Evolutionary conservation across 1,284 basidiomycete species (phyloP).

Genomic region (Malassezia sp.): DNA sequence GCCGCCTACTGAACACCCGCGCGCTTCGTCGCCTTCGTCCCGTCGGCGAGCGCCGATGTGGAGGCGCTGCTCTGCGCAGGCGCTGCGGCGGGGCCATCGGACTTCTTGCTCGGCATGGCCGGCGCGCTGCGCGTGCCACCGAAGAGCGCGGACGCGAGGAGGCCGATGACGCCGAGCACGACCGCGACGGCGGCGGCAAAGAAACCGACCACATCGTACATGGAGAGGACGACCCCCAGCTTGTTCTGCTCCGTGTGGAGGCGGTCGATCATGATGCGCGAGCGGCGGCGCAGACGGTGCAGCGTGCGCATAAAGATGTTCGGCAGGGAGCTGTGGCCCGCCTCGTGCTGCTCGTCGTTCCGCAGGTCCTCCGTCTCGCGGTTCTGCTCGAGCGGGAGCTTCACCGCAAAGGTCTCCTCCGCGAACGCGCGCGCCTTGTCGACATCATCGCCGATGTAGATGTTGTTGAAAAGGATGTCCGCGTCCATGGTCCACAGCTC

Average conservation of each 20-base stretch:
- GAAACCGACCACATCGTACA: constrained; percentile 33
- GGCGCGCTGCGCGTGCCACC: constrained; percentile 14
- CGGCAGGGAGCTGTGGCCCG: constrained; percentile 18
- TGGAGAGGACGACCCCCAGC: constrained; percentile 32
- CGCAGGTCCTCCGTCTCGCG: constrained; percentile 22
- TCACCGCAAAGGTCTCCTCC: constrained; percentile 34
- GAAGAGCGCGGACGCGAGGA: constrained; percentile 27
- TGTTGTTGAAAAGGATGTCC: constrained; percentile 45
- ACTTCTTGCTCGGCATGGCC: constrained; percentile 10
- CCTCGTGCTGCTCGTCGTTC: constrained; percentile 10
- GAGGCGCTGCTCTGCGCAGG: no score
- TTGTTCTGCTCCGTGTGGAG: constrained; percentile 19
- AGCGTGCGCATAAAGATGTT: constrained; percentile 13
- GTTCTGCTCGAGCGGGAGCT: constrained; percentile 40
- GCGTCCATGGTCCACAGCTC: constrained; percentile 46
- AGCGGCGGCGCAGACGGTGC: constrained; percentile 21
- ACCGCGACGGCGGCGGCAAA: constrained; percentile 30
- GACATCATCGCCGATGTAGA: constrained; percentile 40
- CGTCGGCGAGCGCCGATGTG: no score
- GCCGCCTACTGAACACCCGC: background rate
- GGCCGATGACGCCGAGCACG: constrained; percentile 28
- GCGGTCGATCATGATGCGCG: constrained; percentile 22
- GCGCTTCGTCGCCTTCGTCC: constrained; percentile 11
- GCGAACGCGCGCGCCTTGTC: constrained; percentile 35
- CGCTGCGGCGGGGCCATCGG: background rate